Percentiles rank a stretch among this genome's conserved stretches.
Conservation (phyloP, 352 stramenopile genomes). For the Phytophthora pinifolia region DNA sequence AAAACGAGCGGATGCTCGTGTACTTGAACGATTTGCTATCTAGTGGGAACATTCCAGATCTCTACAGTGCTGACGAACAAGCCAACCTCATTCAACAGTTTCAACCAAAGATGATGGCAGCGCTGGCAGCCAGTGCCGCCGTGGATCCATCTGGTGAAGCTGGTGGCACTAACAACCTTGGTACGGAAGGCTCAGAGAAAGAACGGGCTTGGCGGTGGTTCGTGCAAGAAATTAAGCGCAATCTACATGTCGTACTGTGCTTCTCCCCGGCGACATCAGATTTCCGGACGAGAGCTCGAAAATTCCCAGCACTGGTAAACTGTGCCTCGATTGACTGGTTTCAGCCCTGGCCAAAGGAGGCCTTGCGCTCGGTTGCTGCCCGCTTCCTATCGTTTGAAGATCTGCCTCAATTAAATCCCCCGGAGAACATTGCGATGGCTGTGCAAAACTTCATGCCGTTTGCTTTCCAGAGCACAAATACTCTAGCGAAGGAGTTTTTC, state of each 20-base stretch:
- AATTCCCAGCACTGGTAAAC: conserved; percentile 95
- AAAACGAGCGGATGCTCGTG: conserved; percentile 95
- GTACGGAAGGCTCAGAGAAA: conserved; percentile 68
- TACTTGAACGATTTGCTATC: conserved; percentile 94
- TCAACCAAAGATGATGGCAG: conserved; percentile 79
- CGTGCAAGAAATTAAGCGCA: conserved; percentile 87
- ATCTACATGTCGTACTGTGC: conserved; percentile 94
- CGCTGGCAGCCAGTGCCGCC: conserved; percentile 30
- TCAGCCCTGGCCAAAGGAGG: conserved; percentile 91
- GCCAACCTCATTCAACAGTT: conserved; percentile 90
- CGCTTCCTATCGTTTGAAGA: conserved; percentile 68
- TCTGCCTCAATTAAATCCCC: conserved; percentile 11
- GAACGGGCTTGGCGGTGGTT: conserved; percentile 94
- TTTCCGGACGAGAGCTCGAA: conserved; percentile 87
- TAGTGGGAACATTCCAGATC: conserved; percentile 91
- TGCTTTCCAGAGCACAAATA: conserved; percentile 93
- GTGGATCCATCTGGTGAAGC: conserved; percentile 5
- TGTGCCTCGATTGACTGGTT: conserved; percentile 95
- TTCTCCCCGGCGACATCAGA: conserved; percentile 92
- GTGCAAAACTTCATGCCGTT: conserved; percentile 93
- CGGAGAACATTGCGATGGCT: conserved; percentile 42
- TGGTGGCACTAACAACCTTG: conserved; percentile 7
- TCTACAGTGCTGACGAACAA: conserved; percentile 92
- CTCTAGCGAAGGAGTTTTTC: conserved; percentile 79
- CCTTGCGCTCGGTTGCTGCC: conserved; percentile 88